A percentile compares a stretch with the other conserved stretches of the same genome.
These are phyloP conservation scores for Bothriochloa decipiens DNA, from an alignment of 176 grass and related monocot species.

Conservation along the genomic window DNA sequence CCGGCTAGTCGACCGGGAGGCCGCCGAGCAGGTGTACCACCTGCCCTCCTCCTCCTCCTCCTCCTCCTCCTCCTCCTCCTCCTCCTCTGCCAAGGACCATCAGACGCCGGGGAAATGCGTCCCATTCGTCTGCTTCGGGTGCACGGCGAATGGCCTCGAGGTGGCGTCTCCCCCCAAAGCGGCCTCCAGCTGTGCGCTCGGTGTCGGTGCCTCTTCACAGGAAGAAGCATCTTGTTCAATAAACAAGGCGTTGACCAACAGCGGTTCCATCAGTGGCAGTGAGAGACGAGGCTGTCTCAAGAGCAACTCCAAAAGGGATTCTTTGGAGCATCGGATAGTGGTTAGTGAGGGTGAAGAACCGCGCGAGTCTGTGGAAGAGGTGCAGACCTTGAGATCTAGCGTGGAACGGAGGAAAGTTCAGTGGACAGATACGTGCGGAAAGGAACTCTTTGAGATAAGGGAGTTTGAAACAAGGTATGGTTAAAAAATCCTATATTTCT, in stretches of 20 bases:
- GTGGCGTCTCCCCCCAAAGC: constrained; percentile 54
- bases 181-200: constrained; percentile 17
- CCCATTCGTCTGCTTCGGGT: constrained; percentile 82
- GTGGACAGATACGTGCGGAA: constrained; percentile 96
- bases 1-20: constrained; percentile 64
- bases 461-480: constrained; percentile 93
- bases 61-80: constrained; percentile 39
- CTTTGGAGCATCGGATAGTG: constrained; percentile 59
- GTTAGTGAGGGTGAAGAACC: constrained; percentile 64
- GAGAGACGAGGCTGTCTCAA: constrained; percentile 81
- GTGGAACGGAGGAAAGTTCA: constrained; percentile 86
- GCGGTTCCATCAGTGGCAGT: constrained; percentile 34
- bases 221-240: constrained; percentile 47
- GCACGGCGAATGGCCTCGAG: constrained; percentile 55
- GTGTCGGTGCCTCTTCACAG: constrained; percentile 34
- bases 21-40: constrained; percentile 50
- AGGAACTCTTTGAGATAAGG: constrained; percentile 94
- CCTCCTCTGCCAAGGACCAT: constrained; percentile 57
- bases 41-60: constrained; percentile 53
- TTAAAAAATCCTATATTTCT: constrained; percentile 4
- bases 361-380: constrained; percentile 70
- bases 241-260: constrained; percentile 40
- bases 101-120: constrained; percentile 58
- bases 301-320: constrained; percentile 75
- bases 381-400: constrained; percentile 70